Percentiles rank a stretch among this genome's conserved stretches.
Evolutionary conservation across 768 basidiomycete species (phyloP).

Genomic region (Plicaturopsis crispa): DNA sequence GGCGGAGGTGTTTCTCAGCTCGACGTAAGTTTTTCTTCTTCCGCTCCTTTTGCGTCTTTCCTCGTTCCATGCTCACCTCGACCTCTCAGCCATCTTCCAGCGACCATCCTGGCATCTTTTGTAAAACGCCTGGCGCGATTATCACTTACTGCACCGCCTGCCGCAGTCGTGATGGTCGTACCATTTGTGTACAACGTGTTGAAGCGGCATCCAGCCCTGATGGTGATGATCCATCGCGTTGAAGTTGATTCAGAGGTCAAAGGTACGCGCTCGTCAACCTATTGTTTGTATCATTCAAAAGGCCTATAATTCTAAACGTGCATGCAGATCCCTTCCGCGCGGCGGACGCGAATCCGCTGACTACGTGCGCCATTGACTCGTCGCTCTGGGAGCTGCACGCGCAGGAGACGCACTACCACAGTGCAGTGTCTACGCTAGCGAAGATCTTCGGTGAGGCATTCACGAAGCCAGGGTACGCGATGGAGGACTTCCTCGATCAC

Average conservation of each 20-base stretch:
- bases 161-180: constrained; percentile 84
- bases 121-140: constrained; percentile 85
- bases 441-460: constrained; percentile 87
- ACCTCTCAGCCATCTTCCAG: constrained; percentile 68
- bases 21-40: constrained; percentile 54
- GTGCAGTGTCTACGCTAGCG: constrained; percentile 79
- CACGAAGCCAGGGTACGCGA: constrained; percentile 83
- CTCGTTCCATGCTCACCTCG: neutral
- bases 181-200: constrained; percentile 94
- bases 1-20: constrained; percentile 84
- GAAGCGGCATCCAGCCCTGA: constrained; percentile 84
- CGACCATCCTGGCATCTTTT: constrained; percentile 90
- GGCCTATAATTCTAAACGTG: neutral
- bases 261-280: constrained; percentile 29
- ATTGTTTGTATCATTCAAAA: too few relatives aligned
- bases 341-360: constrained; percentile 61
- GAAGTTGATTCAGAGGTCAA: constrained; percentile 26
- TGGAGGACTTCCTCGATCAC: constrained; percentile 98
- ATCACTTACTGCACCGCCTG: constrained; percentile 79
- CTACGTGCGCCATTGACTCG: constrained; percentile 75
- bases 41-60: neutral
- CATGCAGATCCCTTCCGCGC: constrained; percentile 72
- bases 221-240: constrained; percentile 84
- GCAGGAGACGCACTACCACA: constrained; percentile 76
- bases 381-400: constrained; percentile 90